Evolutionary conservation across 371 early-diverging fungal genomes (phyloP), one percentile per base, ranked within the genome.

Genomic region (Rhizomucor miehei): DNA sequence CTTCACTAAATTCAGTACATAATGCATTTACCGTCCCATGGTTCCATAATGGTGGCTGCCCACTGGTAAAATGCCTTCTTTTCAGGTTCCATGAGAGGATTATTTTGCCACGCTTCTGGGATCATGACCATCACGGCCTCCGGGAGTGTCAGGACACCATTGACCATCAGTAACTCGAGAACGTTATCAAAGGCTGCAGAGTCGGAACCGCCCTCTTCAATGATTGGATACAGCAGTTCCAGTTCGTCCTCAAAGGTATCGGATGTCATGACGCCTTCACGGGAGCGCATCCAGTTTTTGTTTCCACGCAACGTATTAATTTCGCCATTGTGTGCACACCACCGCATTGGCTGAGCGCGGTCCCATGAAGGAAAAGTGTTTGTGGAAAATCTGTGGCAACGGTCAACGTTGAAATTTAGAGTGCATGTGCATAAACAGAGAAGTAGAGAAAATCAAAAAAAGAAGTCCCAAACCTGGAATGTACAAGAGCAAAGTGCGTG

Each of bases 281-380:
- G 88, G 44, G 98, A 93, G 29, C 95, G 87, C 96, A 96, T 97
- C 95, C 97, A 96, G 80, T 96, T 97, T 74, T 94, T 95, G 84
- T 98, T 98, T 39, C 98, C 98, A 52, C 94, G 88, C 34, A 98
- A 82, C 6, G 98, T 97, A 70, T 98, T 98, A 67, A 98, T 98
- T 73, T 98, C 97, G 89, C 95, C 98, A 67, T 98, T 98, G 79
- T 98, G 98, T 44, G 97, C 98, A 63, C 90, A 90, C 91, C 89
- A 90, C 58, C 95, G 82, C 91, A 96, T 89, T 23, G 98, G 98
- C 69, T 98, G 98, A 46, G 97, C 95, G 61, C 97, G 88, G 72
- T 98, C 97, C 98, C 98, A 98, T 13, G 89, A 88, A 13, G 98
- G 98, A 73, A 97, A 97, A 17, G 98, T 98, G 79, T 98, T 98